Percentiles rank a stretch among this genome's conserved stretches.
phyloP scores from a whole-genome alignment of 75 land plant genomes.

The Chamaecyparis obtusa region DNA sequence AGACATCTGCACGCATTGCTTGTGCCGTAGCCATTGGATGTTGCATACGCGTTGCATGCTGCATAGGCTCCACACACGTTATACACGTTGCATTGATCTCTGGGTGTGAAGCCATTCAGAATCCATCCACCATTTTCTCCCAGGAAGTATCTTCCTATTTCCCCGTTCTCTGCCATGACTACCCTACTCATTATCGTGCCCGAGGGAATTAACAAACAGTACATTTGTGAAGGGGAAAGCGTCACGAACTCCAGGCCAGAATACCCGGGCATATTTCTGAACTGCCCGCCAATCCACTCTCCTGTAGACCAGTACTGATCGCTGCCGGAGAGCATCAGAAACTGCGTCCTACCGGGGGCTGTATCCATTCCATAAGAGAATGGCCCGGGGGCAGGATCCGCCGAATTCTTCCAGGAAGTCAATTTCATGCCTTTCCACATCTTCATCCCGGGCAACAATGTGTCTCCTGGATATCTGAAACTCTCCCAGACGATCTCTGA shows the following conservation, averaged over 20 bases:
- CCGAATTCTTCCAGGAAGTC: neutral
- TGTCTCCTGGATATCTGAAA: conserved; percentile 17
- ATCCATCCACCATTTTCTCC: too few species aligned
- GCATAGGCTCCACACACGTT: too few species aligned
- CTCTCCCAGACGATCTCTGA: neutral
- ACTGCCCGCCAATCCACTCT: conserved; percentile 12
- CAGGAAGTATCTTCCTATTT: too few species aligned
- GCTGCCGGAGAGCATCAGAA: neutral
- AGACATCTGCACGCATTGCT: too few species aligned
- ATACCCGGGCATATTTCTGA: conserved; percentile 8
- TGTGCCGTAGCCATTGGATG: too few species aligned
- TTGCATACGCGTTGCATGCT: too few species aligned
- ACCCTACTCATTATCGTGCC: too few species aligned
- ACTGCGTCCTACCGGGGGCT: neutral
- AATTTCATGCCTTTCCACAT: conserved; percentile 13
- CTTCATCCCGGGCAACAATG: conserved; percentile 18
- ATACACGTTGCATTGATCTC: too few species aligned
- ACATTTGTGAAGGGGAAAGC: neutral
- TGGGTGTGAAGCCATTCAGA: too few species aligned
- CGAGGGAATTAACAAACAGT: neutral
- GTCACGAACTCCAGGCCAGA: neutral
- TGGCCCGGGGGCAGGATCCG: conserved; percentile 7
- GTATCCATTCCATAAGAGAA: conserved; percentile 7
- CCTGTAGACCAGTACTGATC: conserved; percentile 18
- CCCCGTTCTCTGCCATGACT: too few species aligned